Base-by-base conservation (phyloP, 2,329 filamentous ascomycete species). In the Stagonosporopsis cucurbitacearum region DNA sequence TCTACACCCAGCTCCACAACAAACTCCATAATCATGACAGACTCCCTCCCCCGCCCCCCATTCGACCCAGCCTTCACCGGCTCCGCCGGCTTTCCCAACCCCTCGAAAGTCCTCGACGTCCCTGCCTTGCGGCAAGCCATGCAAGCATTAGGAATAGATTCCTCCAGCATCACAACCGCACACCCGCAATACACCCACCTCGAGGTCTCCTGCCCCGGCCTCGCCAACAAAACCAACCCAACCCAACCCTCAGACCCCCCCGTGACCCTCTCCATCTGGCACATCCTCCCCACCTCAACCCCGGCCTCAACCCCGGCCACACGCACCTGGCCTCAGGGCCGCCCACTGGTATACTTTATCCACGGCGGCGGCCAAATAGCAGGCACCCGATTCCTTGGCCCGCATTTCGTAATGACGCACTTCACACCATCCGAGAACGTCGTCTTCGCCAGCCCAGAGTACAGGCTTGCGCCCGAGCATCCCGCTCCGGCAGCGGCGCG, bases 341-440 rank as follows among this genome's bases (percentile, higher is more conserved):
- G 53, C 3, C 54, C 62, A 0, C 36, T 53, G 4, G 36, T 63
- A 6, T 44, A 55, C 20, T 73, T 78, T 51, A 58, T 73, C 19
- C 79, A 81, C 52, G 78, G 78, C 28, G 79, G 79, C 15, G 79
- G 78, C 13, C 73, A 75, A 43, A 67, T 81, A 25, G 51, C 63
- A 1, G 66, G 75, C 5, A 64, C 51, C 25, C 46, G 59, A 3
- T 64, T 58, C 28, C 66, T 74, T 19, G 64, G 69, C 0, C 42
- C 72, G 12, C 68, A 62, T 22, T 60, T 63, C 1, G 59, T 78
- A 20, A 59, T 71, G 2, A 41, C 41, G 9, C 63, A 68, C 13
- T 73, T 25, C 17, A 12, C 71, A 2, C 37, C 47, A 5, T 48
- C 57, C 0, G 66, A 70, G 1, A 67, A 72, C 2, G 4, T 55